Evolutionary conservation across 2,329 filamentous ascomycete genomes (phyloP), one percentile per base, ranked within the genome.

Genomic region (Fusarium nurragi): DNA sequence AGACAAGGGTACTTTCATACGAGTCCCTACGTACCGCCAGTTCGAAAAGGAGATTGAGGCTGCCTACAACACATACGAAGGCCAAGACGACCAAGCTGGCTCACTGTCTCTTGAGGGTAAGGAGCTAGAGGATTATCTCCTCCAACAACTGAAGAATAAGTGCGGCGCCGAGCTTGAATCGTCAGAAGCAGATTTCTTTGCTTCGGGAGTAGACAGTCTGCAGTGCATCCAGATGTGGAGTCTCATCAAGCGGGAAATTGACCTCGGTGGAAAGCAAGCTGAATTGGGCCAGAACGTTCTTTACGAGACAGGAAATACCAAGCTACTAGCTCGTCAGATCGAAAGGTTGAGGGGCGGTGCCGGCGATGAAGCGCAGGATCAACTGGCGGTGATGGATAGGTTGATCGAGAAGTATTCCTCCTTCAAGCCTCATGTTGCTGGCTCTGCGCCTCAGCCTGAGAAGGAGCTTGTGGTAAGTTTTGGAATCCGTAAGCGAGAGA

Each of bases 211-310:
- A 3, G 87, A 89, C 70, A 86, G 83, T 41, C 73, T 89, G 23
- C 84, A 87, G 60, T 83, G 85, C 2, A 86, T 87, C 25, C 80
- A 82, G 49, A 81, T 87, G 55, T 81, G 87, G 62, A 78, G 79
- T 16, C 73, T 77, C 2, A 82, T 90, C 25, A 74, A 84, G 50
- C 80, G 80, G 13, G 77, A 81, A 1, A 69, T 89, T 3, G 79
- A 86, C 23, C 67, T 86, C 2, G 77, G 79, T 2, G 80, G 80
- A 0, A 75, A 79, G 14, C 67, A 70, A 9, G 23, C 62, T 0
- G 72, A 76, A 11, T 71, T 88, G 0, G 79, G 81, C 0, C 81
- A 84, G 44, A 89, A 88, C 46, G 78, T 89, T 0, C 79, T 88
- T 0, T 90, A 87, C 45, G 86, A 90, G 37, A 78, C 83, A 30